Conservation (phyloP, 352 stramenopile species). For the Globisporangium iwayamae region DNA sequence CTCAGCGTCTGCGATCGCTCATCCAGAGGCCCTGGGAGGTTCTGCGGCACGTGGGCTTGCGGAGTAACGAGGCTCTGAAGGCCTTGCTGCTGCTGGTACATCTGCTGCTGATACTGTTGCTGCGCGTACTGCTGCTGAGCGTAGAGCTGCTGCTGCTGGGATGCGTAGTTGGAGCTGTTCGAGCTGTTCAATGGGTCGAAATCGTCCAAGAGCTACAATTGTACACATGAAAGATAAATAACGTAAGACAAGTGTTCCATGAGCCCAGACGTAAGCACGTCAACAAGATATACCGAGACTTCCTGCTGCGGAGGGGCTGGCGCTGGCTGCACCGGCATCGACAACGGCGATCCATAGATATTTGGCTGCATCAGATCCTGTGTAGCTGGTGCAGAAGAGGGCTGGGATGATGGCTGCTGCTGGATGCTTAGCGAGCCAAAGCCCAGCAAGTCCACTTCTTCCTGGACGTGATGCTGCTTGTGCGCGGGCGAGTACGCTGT, state of each 20-base stretch:
- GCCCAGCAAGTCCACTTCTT: slow-evolving; percentile 79
- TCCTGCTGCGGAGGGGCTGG: slow-evolving; percentile 28
- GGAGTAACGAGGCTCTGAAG: not conserved
- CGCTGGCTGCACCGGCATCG: slow-evolving; percentile 16
- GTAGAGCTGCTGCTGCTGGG: slow-evolving; percentile 24
- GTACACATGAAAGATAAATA: not conserved
- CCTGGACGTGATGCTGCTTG: slow-evolving; percentile 20
- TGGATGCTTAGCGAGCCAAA: slow-evolving; percentile 60
- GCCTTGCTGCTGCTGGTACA: slow-evolving; percentile 20
- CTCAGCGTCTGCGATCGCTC: slow-evolving; percentile 65
- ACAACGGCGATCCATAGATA: slow-evolving; percentile 25
- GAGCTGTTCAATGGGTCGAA: slow-evolving; percentile 43
- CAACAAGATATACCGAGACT: slow-evolving; percentile 45
- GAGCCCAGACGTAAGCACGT: not conserved
- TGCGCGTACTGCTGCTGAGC: slow-evolving; percentile 18
- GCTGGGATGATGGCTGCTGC: slow-evolving; percentile 12
- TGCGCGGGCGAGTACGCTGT: slow-evolving; percentile 15
- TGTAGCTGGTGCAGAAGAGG: not conserved
- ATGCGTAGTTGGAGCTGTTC: slow-evolving; percentile 18
- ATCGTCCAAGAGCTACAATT: slow-evolving; percentile 39
- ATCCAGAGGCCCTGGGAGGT: slow-evolving; percentile 29
- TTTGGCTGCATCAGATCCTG: slow-evolving; percentile 15
- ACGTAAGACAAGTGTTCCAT: slow-evolving; percentile 1
- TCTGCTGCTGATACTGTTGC: slow-evolving; percentile 15
- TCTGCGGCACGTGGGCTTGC: slow-evolving; percentile 19